phyloP scores from a whole-genome alignment of 768 basidiomycete genomes.

The Podaxis sp. region DNA sequence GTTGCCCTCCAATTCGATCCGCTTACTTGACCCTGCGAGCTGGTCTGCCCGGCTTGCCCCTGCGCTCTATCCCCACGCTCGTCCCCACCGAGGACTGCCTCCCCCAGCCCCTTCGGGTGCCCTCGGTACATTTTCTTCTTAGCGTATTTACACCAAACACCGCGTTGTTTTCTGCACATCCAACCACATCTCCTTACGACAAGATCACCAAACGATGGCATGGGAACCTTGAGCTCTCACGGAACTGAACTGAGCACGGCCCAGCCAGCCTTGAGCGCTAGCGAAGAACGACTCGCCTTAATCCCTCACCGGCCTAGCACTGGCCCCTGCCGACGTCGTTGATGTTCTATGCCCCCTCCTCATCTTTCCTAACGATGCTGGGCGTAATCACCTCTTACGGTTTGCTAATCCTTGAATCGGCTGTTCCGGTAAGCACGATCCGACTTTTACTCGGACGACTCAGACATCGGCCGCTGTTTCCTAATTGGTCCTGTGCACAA shows the following conservation, averaged over 20 bases:
- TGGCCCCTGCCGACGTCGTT: not conserved
- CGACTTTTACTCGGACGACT: not conserved
- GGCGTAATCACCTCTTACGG: not conserved
- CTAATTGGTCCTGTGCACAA: not conserved
- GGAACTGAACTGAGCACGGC: not conserved
- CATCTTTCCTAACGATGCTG: not conserved
- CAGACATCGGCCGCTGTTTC: conserved; percentile 1
- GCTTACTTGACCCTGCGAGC: conserved; percentile 11
- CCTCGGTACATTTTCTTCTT: not conserved
- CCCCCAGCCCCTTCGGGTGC: not conserved
- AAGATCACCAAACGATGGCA: not conserved
- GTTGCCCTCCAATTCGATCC: conserved; percentile 11
- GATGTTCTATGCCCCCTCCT: not conserved
- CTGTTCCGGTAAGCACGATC: not conserved
- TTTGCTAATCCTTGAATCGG: not conserved
- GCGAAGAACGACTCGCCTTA: not conserved
- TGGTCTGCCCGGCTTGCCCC: conserved; percentile 5
- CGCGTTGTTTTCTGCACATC: not conserved
- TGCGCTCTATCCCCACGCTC: conserved; percentile 10
- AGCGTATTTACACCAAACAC: conserved; percentile 12
- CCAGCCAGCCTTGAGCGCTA: not conserved
- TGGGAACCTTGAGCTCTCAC: not conserved
- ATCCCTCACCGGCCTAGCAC: conserved; percentile 10
- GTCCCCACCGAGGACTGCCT: conserved; percentile 5
- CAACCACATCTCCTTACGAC: not conserved